A percentile compares a stretch with the other conserved stretches of the same genome.
Evolutionary conservation across 225 moss, liverwort and hornwort species (phyloP).

Genomic region (Climacium dendroides): DNA sequence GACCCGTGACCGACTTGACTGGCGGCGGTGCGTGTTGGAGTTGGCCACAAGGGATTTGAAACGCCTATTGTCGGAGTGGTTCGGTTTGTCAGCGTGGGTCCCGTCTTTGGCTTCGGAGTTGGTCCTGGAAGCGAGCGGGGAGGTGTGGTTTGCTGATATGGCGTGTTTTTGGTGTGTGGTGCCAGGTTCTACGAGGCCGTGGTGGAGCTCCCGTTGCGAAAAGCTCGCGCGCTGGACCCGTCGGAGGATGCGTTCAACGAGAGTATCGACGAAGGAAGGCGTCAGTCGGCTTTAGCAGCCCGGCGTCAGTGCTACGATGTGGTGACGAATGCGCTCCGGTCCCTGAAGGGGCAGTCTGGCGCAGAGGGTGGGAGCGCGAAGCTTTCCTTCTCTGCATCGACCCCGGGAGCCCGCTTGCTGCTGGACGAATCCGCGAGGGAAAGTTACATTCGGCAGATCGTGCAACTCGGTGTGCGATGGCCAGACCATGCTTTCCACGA

Average conservation of each 20-base stretch:
- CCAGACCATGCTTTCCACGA: constrained; percentile 88
- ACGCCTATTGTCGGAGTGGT: not conserved
- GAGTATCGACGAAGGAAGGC: constrained; percentile 69
- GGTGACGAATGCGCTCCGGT: constrained; percentile 84
- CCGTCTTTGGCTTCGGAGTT: not conserved
- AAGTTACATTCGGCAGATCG: constrained; percentile 83
- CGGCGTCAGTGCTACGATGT: constrained; percentile 92
- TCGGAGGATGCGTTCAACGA: constrained; percentile 90
- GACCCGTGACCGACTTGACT: not conserved
- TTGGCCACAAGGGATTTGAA: not conserved
- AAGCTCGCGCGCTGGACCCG: constrained; percentile 93
- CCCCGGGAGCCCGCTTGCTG: constrained; percentile 44
- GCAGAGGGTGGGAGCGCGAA: constrained; percentile 34
- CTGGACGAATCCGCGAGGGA: constrained; percentile 78
- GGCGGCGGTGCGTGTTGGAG: not conserved
- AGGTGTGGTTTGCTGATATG: not conserved
- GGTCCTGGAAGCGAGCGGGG: not conserved
- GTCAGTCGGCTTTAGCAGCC: constrained; percentile 60
- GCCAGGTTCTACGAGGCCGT: constrained; percentile 96
- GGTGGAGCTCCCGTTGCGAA: constrained; percentile 86
- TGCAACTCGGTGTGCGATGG: constrained; percentile 94
- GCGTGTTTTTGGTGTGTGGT: not conserved
- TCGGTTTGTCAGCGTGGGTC: not conserved
- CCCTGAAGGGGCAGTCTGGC: constrained; percentile 57
- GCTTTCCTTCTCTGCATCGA: constrained; percentile 38